Percentiles rank a stretch among this genome's conserved stretches.
Conservation (phyloP, 2,329 filamentous ascomycete species). For the Periconia sp. region DNA sequence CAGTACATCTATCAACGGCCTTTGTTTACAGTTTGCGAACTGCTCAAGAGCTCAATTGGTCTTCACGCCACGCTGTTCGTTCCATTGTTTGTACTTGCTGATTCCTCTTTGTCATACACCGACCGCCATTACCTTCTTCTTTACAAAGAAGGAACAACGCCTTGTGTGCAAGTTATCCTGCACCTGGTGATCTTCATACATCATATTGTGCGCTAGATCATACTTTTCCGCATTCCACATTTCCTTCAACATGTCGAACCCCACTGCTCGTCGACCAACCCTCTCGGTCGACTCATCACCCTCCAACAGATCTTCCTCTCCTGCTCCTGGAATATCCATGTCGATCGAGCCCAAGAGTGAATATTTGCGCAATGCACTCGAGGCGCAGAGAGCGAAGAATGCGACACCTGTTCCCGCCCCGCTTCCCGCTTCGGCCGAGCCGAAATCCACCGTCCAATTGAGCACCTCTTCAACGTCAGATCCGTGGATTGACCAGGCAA, state of each 20-base stretch:
- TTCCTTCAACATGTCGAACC: slow-evolving; percentile 22
- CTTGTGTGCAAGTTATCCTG: too few relatives aligned
- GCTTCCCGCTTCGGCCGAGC: slow-evolving; percentile 8
- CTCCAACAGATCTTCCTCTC: slow-evolving; percentile 11
- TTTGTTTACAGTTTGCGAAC: neutral
- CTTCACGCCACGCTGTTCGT: too few relatives aligned
- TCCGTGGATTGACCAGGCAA: slow-evolving; percentile 33
- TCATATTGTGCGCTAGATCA: neutral
- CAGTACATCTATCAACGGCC: neutral
- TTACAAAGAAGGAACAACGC: too few relatives aligned
- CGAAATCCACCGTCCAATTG: slow-evolving; percentile 3
- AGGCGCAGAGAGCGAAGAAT: slow-evolving; percentile 32
- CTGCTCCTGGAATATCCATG: slow-evolving; percentile 15
- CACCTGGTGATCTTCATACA: too few relatives aligned
- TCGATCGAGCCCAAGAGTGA: slow-evolving; percentile 36
- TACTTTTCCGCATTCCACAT: neutral
- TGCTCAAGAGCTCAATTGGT: too few relatives aligned
- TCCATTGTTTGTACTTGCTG: too few relatives aligned
- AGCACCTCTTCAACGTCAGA: slow-evolving; percentile 26
- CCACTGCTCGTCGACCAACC: slow-evolving; percentile 21
- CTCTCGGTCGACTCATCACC: slow-evolving; percentile 22
- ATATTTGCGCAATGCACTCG: slow-evolving; percentile 34
- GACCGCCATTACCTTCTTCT: too few relatives aligned
- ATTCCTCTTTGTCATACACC: too few relatives aligned
- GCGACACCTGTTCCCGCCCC: slow-evolving; percentile 15